Evolutionary conservation across 2,329 filamentous ascomycete species (phyloP).

Genomic region (Rutstroemia sydowiana): DNA sequence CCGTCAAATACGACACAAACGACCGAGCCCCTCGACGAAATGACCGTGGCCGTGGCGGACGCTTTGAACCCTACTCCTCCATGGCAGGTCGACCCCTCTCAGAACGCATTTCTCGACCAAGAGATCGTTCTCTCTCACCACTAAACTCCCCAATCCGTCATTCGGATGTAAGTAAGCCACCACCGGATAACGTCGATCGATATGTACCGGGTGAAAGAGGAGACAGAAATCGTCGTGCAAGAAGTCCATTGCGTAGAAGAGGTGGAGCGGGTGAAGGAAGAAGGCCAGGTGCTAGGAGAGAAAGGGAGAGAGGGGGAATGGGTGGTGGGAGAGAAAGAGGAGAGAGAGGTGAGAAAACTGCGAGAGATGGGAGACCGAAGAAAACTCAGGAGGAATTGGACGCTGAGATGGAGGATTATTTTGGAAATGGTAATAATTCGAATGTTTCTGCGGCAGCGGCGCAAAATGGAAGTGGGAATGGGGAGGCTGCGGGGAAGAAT

Average conservation of each 20-base stretch:
- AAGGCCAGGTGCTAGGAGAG: slow-evolving; percentile 39
- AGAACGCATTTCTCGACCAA: slow-evolving; percentile 47
- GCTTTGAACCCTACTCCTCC: slow-evolving; percentile 52
- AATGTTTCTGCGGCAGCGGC: no score
- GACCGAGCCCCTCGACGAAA: slow-evolving; percentile 36
- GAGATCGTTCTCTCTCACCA: slow-evolving; percentile 35
- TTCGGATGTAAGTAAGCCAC: slow-evolving; percentile 28
- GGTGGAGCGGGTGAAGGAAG: slow-evolving; percentile 36
- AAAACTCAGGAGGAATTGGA: slow-evolving; percentile 92
- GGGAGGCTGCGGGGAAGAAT: no score
- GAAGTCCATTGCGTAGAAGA: slow-evolving; percentile 51
- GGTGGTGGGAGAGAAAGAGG: slow-evolving; percentile 47
- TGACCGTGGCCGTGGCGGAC: slow-evolving; percentile 16
- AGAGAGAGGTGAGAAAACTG: slow-evolving; percentile 33
- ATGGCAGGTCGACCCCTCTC: slow-evolving; percentile 50
- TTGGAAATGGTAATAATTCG: slow-evolving; percentile 45
- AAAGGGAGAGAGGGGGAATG: slow-evolving; percentile 29
- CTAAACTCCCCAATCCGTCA: slow-evolving; percentile 40
- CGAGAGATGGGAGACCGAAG: slow-evolving; percentile 49
- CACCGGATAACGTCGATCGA: slow-evolving; percentile 30
- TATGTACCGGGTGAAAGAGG: slow-evolving; percentile 28
- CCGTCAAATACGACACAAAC: slow-evolving; percentile 56
- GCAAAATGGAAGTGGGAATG: slow-evolving; percentile 25
- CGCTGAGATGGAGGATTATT: slow-evolving; percentile 96
- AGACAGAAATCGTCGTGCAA: slow-evolving; percentile 41